These are phyloP conservation scores for Fusarium falciforme DNA, from an alignment of 2,329 filamentous ascomycete species.

Conservation along the genomic window DNA sequence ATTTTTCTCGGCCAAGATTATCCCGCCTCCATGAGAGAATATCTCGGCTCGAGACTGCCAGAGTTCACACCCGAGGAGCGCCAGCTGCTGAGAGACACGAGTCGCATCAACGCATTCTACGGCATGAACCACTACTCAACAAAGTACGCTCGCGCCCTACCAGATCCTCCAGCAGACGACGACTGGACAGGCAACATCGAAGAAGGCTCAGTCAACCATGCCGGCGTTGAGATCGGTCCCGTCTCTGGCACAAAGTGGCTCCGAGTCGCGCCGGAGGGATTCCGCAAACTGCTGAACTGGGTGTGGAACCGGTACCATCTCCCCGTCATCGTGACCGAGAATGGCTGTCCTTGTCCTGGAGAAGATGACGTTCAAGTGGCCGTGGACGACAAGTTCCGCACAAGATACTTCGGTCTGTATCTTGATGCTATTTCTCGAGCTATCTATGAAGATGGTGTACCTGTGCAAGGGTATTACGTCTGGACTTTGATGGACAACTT, in stretches of 20 bases:
- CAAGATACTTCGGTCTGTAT: background rate
- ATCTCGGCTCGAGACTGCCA: background rate
- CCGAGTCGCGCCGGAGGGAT: conserved; percentile 23
- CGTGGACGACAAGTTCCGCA: background rate
- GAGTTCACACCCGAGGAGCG: background rate
- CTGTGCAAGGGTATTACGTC: background rate
- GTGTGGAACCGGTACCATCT: conserved; percentile 32
- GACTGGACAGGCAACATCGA: conserved; percentile 34
- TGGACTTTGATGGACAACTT: conserved; percentile 2
- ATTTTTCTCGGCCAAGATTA: background rate
- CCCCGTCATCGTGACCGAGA: background rate
- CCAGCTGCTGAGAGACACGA: background rate
- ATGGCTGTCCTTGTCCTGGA: background rate
- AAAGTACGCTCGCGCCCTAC: conserved; percentile 43
- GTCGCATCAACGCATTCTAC: conserved; percentile 43
- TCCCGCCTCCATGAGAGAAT: background rate
- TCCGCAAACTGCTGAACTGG: conserved; percentile 40
- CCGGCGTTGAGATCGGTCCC: conserved; percentile 12
- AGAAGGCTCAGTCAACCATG: conserved; percentile 8
- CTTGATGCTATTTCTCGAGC: background rate
- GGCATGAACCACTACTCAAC: conserved; percentile 52
- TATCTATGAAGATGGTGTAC: background rate
- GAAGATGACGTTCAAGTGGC: background rate
- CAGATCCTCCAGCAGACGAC: conserved; percentile 32
- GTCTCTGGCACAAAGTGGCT: conserved; percentile 23